Conservation (phyloP, 805 yeast species). For the Cyberlindnera samutprakarnensis region DNA sequence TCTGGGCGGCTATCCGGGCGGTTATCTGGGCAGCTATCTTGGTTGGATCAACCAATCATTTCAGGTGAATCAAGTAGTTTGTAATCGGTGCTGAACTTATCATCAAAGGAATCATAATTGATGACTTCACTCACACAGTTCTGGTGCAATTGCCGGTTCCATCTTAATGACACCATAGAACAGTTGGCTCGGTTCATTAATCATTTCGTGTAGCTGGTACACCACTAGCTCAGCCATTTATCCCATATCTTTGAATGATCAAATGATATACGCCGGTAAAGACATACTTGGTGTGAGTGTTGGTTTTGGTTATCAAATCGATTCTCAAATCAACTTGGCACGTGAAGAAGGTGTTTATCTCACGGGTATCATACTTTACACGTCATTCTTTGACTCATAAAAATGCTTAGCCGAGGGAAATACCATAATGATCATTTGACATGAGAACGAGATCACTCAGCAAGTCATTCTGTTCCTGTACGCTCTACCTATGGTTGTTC, state of each 20-base stretch:
- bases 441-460: constrained; percentile 54
- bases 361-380: constrained; percentile 55
- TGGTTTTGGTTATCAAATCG: constrained; percentile 47
- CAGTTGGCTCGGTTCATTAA: constrained; percentile 47
- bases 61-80: constrained; percentile 55
- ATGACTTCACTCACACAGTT: constrained; percentile 57
- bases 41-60: constrained; percentile 60
- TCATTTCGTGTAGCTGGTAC: constrained; percentile 51
- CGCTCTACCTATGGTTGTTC: constrained; percentile 55
- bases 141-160: constrained; percentile 62
- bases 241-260: constrained; percentile 38
- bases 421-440: constrained; percentile 59
- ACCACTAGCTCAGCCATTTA: constrained; percentile 55
- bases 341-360: constrained; percentile 55
- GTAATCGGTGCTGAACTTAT: constrained; percentile 33
- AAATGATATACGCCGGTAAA: constrained; percentile 53
- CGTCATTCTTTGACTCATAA: constrained; percentile 60
- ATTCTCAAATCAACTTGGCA: constrained; percentile 28
- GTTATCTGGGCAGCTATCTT: constrained; percentile 60
- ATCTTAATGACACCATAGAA: constrained; percentile 51
- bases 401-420: constrained; percentile 63
- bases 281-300: constrained; percentile 56
- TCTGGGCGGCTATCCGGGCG: constrained; percentile 66
- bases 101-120: constrained; percentile 39
- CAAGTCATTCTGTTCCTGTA: constrained; percentile 51